A percentile compares a stretch with the other conserved stretches of the same genome.
Conservation (phyloP, 345 rosid genomes). For the Mallotus nudiflorus region DNA sequence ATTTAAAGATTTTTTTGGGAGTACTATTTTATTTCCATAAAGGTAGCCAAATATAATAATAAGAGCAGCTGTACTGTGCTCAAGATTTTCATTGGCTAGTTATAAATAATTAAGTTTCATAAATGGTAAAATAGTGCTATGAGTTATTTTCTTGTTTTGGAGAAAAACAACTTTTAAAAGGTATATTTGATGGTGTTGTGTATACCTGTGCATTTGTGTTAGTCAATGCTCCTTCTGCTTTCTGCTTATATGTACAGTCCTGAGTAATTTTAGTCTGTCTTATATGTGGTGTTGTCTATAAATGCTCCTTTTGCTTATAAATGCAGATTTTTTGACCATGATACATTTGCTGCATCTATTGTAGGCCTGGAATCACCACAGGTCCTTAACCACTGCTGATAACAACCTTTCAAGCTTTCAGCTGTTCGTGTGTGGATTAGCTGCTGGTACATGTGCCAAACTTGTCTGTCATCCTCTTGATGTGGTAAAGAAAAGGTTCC, state of each 20-base stretch:
- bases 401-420: slow-evolving; percentile 69
- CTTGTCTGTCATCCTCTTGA: slow-evolving; percentile 99
- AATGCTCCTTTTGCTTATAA: neutral
- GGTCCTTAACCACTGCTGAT: slow-evolving; percentile 38
- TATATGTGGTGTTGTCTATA: too few species aligned
- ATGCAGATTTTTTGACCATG: neutral
- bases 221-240: neutral
- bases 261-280: neutral
- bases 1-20: neutral
- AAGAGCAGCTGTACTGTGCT: neutral
- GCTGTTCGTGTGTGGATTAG: slow-evolving; percentile 84
- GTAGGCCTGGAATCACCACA: slow-evolving; percentile 69
- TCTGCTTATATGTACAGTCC: neutral
- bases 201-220: neutral
- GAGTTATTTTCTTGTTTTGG: too few species aligned
- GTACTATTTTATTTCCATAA: too few species aligned
- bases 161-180: neutral
- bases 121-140: too few species aligned
- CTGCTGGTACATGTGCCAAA: slow-evolving; percentile 94
- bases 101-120: neutral
- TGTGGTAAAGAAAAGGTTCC: slow-evolving; percentile 94
- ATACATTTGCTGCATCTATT: slow-evolving; percentile 11
- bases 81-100: neutral
- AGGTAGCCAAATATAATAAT: neutral
- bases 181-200: neutral